Evolutionary conservation across 2,329 filamentous ascomycete species (phyloP), one percentile per base, ranked within the genome.

Genomic region (Ophiostoma australiae): DNA sequence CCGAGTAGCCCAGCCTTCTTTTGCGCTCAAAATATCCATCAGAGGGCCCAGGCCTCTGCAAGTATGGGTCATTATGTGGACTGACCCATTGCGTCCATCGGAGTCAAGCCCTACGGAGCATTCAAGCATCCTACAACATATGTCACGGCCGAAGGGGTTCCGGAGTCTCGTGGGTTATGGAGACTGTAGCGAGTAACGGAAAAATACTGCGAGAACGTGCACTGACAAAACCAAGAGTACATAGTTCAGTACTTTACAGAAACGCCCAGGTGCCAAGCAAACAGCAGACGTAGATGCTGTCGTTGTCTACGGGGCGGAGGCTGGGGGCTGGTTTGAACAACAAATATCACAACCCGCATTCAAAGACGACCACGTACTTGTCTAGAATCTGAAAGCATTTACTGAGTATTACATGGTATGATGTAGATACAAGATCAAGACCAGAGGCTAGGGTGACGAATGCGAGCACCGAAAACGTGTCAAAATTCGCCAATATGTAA

Each of bases 1-100:
- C 27, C 27, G 27, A 31, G 27, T 31, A 17, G 17, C n/a, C 52
- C 52, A 58, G 52, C 52, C 52, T 58, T n/a, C 17, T 48, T 27
- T 23, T 27, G 10, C 23, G 17, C n/a, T 27, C 23, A 58, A 48
- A 5, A 48, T 27, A 58, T 31, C 23, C 23, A 58, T 58, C 52
- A 27, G 52, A 58, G 52, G 52, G 52, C 8, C 52, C 52, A 58
- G 52, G 52, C 52, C 52, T 58, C n/a, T 58, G 52, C 52, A 58
- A n/a, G n/a, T 58, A 58, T 52, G 48, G 48, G 20, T 6, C 48
- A n/a, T 52, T 52, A 41, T 52, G 48, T 52, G 48, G 48, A 23
- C 48, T 52, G 48, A 52, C n/a, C 48, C 48, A 52, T 5, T 52
- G 48, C 48, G 23, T 58, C 52, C 20, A 58, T n/a, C 17, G 44